Base-by-base conservation (phyloP, 805 yeast genomes). In the Metschnikowia cerradonensis region DNA sequence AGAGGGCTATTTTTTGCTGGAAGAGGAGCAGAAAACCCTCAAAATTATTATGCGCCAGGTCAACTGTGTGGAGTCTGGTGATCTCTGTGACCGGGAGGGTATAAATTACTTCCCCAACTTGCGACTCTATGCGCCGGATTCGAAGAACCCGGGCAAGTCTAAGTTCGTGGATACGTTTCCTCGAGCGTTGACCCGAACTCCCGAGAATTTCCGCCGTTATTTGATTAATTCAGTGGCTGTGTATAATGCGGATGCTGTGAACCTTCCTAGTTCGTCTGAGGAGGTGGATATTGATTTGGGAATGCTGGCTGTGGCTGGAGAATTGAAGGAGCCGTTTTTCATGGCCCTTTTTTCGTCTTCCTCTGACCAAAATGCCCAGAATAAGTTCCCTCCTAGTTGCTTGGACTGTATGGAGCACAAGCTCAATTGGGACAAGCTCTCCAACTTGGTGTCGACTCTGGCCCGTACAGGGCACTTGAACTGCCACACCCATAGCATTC, bases 41-140 rank as follows among this genome's bases (percentile, higher is more conserved):
- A 73, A 74, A 2, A 73, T 85, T 14, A 73, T 73, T 19, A 79
- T 90, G 76, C 76, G 81, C 51, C 92, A 88, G 62, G 96, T 94
- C 34, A 83, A 94, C 67, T 94, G 99, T 70, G 79, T 87, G 7
- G 88, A 81, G 43, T 79, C 85, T 61, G 97, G 96, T 11, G 98
- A 92, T 64, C 72, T 94, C 48, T 94, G 99, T 68, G 73, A 68
- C 7, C 71, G 82, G 22, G 88, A 88, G 66, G 75, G 77, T 3
- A 78, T 92, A 50, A 59, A 51, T 17, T 78, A 72, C n/a, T 91
- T 80, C 64, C 99, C 99, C 5, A 71, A 77, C 19, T 67, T 92
- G 37, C 73, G 86, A 49, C 72, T 92, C 7, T 91, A 86, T 68
- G 82, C 82, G 0, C 86, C 90, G 0, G 68, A 70, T 22, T 66